Percentiles rank a stretch among this genome's conserved stretches.
phyloP scores from a whole-genome alignment of 1,139 yeast species.

The Taphrina communis region DNA sequence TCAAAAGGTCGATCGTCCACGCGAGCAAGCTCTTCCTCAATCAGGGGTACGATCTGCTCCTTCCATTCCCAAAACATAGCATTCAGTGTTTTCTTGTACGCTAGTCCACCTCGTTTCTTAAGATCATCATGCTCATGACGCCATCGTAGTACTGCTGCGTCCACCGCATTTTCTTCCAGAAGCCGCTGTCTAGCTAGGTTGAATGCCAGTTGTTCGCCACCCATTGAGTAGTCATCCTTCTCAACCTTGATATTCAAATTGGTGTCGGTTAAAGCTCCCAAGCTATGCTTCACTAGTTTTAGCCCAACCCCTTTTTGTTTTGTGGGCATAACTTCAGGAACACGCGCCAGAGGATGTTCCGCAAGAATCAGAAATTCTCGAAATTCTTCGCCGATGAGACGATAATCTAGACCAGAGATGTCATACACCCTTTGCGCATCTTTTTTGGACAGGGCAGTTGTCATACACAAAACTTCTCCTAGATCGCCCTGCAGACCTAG shows the following conservation, averaged over 20 bases:
- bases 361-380: constrained; percentile 29
- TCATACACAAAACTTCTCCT: constrained; percentile 61
- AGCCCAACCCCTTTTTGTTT: constrained; percentile 45
- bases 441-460: constrained; percentile 73
- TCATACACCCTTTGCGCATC: constrained; percentile 59
- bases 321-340: constrained; percentile 59
- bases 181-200: constrained; percentile 77
- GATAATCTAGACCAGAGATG: constrained; percentile 53
- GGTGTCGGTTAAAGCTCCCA: constrained; percentile 51
- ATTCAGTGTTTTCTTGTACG: constrained; percentile 65
- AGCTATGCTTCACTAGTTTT: constrained; percentile 46
- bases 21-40: constrained; percentile 66
- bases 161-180: constrained; percentile 77
- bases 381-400: constrained; percentile 51
- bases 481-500: constrained; percentile 26
- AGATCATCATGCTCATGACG: constrained; percentile 76
- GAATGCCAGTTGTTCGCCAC: constrained; percentile 19
- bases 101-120: constrained; percentile 65
- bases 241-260: constrained; percentile 56
- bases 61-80: constrained; percentile 81
- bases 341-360: constrained; percentile 35
- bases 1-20: constrained; percentile 44
- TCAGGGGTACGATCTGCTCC: constrained; percentile 68
- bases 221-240: constrained; percentile 55
- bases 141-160: constrained; percentile 90